A percentile compares a stretch with the other conserved stretches of the same genome.
These are phyloP conservation scores for Aureobasidium musti DNA, from an alignment of 2,329 filamentous ascomycete species.

Conservation along the genomic window DNA sequence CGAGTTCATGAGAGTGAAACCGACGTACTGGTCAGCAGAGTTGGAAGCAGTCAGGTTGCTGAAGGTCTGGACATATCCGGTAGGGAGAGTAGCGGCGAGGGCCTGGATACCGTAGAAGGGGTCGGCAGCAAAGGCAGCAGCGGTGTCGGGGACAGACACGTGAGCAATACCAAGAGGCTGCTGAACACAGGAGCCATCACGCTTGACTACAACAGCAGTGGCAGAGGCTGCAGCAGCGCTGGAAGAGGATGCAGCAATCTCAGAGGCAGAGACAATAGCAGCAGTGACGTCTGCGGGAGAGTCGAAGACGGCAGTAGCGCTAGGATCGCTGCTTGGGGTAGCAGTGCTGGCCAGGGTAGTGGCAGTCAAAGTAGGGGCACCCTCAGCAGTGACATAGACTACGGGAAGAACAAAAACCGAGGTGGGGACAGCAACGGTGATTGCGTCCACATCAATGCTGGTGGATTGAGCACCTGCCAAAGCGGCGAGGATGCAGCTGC, in stretches of 20 bases:
- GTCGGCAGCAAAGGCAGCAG: slow-evolving; percentile 32
- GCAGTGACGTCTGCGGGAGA: slow-evolving; percentile 16
- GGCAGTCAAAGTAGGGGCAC: slow-evolving; percentile 13
- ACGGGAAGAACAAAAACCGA: slow-evolving; percentile 21
- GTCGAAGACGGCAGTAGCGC: slow-evolving; percentile 21
- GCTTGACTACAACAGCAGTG: slow-evolving; percentile 5
- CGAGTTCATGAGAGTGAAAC: slow-evolving; percentile 17
- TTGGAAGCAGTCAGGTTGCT: slow-evolving; percentile 36
- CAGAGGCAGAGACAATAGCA: not conserved
- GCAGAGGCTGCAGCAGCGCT: not conserved
- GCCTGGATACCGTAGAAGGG: slow-evolving; percentile 9
- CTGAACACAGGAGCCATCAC: slow-evolving; percentile 16
- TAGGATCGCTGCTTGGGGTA: not conserved
- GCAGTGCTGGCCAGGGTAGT: slow-evolving; percentile 18
- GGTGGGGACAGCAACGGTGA: slow-evolving; percentile 12
- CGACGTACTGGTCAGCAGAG: slow-evolving; percentile 18
- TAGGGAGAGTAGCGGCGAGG: slow-evolving; percentile 26
- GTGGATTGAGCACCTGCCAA: slow-evolving; percentile 13
- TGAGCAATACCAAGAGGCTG: slow-evolving; percentile 14
- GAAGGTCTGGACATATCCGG: slow-evolving; percentile 32
- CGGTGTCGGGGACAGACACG: slow-evolving; percentile 1
- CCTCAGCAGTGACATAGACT: slow-evolving; percentile 23
- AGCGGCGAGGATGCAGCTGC: slow-evolving; percentile 22
- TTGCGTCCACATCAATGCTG: slow-evolving; percentile 16
- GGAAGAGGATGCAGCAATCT: not conserved